Conservation (phyloP, 2,329 filamentous ascomycete genomes). For the Monilinia fructigena region DNA sequence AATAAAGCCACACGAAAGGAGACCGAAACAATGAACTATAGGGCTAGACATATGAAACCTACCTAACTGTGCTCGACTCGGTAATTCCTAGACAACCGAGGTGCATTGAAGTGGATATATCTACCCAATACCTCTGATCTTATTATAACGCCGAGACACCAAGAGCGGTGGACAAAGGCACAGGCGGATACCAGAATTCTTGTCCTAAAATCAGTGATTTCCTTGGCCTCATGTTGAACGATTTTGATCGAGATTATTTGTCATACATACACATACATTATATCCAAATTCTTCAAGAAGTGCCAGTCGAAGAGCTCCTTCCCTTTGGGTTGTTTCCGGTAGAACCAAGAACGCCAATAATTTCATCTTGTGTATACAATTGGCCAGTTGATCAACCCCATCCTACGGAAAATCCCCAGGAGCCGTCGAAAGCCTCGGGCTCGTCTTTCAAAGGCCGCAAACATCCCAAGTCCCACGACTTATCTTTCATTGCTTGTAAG, state of each 20-base stretch:
- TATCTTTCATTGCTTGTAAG: constrained; percentile 52
- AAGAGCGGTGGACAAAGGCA: no score
- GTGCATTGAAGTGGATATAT: neutral
- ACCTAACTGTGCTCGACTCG: neutral
- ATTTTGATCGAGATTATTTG: neutral
- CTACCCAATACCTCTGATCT: neutral
- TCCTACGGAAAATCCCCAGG: constrained; percentile 40
- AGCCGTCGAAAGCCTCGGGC: constrained; percentile 38
- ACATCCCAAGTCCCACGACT: constrained; percentile 52
- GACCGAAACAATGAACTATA: neutral
- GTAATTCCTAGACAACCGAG: neutral
- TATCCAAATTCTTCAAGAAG: neutral
- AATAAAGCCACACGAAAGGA: neutral
- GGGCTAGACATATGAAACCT: neutral
- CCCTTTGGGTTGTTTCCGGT: neutral
- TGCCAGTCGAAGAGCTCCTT: neutral
- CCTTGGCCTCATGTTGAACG: neutral
- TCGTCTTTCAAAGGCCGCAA: constrained; percentile 53
- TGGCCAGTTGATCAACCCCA: constrained; percentile 29
- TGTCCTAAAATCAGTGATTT: neutral
- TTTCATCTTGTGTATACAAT: constrained; percentile 6
- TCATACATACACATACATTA: neutral
- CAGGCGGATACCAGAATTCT: neutral
- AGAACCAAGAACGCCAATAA: constrained; percentile 14
- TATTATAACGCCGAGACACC: no score